These are phyloP conservation scores for Citrus unshiu DNA, from an alignment of 345 rosid species.

Conservation along the genomic window DNA sequence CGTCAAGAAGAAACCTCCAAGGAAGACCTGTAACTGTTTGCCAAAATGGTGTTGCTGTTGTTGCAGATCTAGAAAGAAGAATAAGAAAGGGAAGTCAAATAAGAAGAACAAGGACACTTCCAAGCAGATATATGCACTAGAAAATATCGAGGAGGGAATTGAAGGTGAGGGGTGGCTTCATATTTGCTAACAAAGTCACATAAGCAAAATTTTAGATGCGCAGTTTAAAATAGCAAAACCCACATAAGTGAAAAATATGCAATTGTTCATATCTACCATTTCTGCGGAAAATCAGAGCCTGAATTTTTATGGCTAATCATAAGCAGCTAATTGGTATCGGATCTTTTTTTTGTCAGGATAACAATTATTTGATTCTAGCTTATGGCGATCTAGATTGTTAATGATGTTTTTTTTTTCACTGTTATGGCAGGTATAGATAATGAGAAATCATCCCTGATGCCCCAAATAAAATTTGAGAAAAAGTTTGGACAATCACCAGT, in stretches of 20 bases:
- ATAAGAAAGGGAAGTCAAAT: constrained; percentile 35
- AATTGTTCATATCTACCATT: not conserved
- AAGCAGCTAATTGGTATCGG: not conserved
- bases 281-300: not conserved
- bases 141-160: constrained; percentile 70
- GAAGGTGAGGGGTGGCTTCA: constrained; percentile 33
- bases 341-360: not conserved
- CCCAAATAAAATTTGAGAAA: constrained; percentile 53
- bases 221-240: not conserved
- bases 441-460: constrained; percentile 40
- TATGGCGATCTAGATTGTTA: not conserved
- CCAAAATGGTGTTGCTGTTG: constrained; percentile 72
- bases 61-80: constrained; percentile 47
- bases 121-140: constrained; percentile 67
- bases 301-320: not conserved
- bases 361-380: not conserved
- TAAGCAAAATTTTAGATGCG: not conserved
- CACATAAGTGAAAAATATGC: not conserved
- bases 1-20: constrained; percentile 57
- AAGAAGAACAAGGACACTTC: constrained; percentile 60
- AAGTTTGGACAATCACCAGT: constrained; percentile 59
- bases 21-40: constrained; percentile 80
- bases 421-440: constrained; percentile 37
- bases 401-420: not conserved
- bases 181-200: not conserved